phyloP scores from a whole-genome alignment of 306 rosid species.

The Astragalus glycyphyllos region DNA sequence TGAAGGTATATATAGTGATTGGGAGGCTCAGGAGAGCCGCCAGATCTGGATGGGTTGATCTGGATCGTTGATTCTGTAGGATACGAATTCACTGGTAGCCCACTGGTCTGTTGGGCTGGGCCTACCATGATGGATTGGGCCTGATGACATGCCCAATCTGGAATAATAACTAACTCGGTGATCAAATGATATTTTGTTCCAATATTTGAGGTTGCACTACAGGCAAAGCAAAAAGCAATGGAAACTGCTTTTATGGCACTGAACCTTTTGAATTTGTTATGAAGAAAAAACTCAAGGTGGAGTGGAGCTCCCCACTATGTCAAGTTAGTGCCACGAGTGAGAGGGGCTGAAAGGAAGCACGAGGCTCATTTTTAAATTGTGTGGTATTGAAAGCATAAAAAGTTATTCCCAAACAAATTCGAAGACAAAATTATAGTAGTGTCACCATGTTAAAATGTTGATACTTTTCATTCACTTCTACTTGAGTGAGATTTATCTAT shows the following conservation, averaged over 20 bases:
- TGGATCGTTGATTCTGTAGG: too few relatives aligned
- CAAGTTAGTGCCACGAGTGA: slow-evolving; percentile 45
- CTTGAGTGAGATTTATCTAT: neutral
- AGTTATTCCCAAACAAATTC: slow-evolving; percentile 5
- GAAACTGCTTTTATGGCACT: slow-evolving; percentile 15
- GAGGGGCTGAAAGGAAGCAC: slow-evolving; percentile 37
- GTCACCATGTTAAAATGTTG: neutral
- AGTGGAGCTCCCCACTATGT: slow-evolving; percentile 69
- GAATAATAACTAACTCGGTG: too few relatives aligned
- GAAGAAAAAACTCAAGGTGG: slow-evolving; percentile 54
- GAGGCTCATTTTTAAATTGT: slow-evolving; percentile 10
- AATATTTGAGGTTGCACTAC: too few relatives aligned
- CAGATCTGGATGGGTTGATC: too few relatives aligned
- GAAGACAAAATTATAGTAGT: slow-evolving; percentile 9
- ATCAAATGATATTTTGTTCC: too few relatives aligned
- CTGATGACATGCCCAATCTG: too few relatives aligned
- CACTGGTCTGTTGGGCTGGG: too few relatives aligned
- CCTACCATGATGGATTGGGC: too few relatives aligned
- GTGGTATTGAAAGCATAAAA: neutral
- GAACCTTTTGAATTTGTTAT: slow-evolving; percentile 37
- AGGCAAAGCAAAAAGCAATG: slow-evolving; percentile 55
- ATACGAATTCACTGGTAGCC: too few relatives aligned
- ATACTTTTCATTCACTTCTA: neutral
- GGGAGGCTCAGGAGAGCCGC: too few relatives aligned
- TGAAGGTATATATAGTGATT: too few relatives aligned